Base-by-base conservation (phyloP, 2,329 filamentous ascomycete genomes). In the Pseudogymnoascus sp. region DNA sequence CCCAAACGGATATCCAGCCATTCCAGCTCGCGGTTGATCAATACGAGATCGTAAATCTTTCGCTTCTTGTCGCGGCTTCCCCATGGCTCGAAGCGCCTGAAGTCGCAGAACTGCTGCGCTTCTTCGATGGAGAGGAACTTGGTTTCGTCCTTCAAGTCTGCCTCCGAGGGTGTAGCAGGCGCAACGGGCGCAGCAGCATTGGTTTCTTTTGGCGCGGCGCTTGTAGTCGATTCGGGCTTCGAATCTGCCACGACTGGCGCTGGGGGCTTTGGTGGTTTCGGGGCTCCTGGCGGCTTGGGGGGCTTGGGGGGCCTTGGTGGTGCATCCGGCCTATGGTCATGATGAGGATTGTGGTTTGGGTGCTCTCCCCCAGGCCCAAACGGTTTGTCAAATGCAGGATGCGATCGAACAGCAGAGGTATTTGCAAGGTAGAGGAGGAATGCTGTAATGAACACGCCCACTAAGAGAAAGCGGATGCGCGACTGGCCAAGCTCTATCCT, bases 1-100 rank as follows among this genome's bases (percentile, higher is more conserved):
- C 83, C 77, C 2, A 88, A 75, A 9, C 83, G 81, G 57, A 88
- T 81, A 70, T 88, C 84, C 41, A 88, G 76, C 78, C 82, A 85
- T 72, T 87, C 84, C 11, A 87, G 75, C 72, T 87, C 85, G 2
- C 77, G 80, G 65, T 84, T 85, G 66, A 87, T 72, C 76, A 86
- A 80, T 66, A 85, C 76, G 1, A 88, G 75, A 68, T 88, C 85
- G 69, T 83, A 85, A 33, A 85, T 74, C 68, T 82, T 83, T 58
- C 82, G 77, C 53, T 68, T 66, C 37, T 38, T 15, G 62, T 61
- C 15, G 63, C 65, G n/a, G 63, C 50, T 12, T 61, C 53, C 6
- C 57, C 38, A 18, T 64, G 62, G 4, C 61, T 58, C 65, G 72
- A 77, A 77, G 28, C 75, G 73, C 62, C 77, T 72, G 6, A 68